Evolutionary conservation across 345 rosid genomes (phyloP), one percentile per base, ranked within the genome.

Genomic region (Salix exigua): DNA sequence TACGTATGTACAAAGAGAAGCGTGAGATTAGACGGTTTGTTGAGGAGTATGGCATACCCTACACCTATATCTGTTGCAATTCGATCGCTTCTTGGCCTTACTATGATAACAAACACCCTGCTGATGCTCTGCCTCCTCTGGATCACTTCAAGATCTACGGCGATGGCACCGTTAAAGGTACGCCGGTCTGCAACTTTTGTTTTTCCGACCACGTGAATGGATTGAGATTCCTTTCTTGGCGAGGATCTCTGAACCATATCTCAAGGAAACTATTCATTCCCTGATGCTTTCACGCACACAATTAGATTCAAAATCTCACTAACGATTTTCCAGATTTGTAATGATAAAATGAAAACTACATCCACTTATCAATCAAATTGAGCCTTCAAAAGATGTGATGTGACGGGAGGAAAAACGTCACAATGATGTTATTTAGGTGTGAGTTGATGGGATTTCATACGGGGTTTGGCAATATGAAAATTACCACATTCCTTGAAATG

Each of bases 31-130:
- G 96, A 51, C 84, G 89, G 23, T 9, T 80, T 75, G 76, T 75
- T 2, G 92, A 91, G 68, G 84, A 82, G 23, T 35, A 69, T 51
- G 78, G 53, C 11, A 73, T 91, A 3, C 92, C 96, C 0, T 86
- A 82, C 85, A 89, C 90, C 13, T 87, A 91, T 77, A 86, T 91
- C 63, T 91, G 96, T 62, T 91, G 96, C 86, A 89, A 91, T 40
- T 91, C 96, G 28, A 78, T 91, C 53, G 96, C 93, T 46, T 88
- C 96, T 5, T 91, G 96, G 96, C 96, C 96, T 7, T 91, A 91
- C 82, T 78, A 70, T 51, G 81, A 89, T 74, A 91, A 91, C 69
- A 83, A 73, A 2, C 96, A 91, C 72, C 96, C 96, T 7, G 77
- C 93, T 0, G 85, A 88, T 74, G 86, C 82, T 50, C 79, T 85